A percentile compares a stretch with the other conserved stretches of the same genome.
These are phyloP conservation scores for Xylaria bambusicola DNA, from an alignment of 495 filamentous ascomycete genomes.

Conservation along the genomic window DNA sequence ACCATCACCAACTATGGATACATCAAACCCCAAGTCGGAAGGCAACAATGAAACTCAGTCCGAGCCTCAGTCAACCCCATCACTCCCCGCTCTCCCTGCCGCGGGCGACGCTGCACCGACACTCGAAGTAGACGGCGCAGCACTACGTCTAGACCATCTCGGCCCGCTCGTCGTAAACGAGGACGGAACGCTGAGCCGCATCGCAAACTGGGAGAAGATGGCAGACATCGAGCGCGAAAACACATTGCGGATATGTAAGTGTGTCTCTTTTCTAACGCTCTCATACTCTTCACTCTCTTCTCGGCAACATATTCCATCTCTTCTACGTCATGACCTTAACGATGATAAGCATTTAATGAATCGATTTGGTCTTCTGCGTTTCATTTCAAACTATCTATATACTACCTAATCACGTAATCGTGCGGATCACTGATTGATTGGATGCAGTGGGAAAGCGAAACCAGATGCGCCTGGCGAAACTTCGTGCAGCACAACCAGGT, in stretches of 20 bases:
- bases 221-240: conserved; percentile 61
- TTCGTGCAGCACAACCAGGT: conserved; percentile 42
- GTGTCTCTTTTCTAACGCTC: too few species aligned
- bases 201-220: conserved; percentile 70
- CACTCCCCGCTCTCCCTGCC: conserved; percentile 29
- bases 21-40: background rate
- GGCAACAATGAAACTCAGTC: background rate
- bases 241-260: conserved; percentile 54
- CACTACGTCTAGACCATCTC: conserved; percentile 58
- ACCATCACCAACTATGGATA: conserved; percentile 7
- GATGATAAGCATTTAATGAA: too few species aligned
- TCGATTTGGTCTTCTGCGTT: too few species aligned
- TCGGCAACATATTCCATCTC: too few species aligned
- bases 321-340: too few species aligned
- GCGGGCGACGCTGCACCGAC: conserved; percentile 13
- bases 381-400: too few species aligned
- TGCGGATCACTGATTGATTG: conserved; percentile 3
- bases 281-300: background rate
- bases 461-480: conserved; percentile 56
- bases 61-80: conserved; percentile 1
- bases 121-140: conserved; percentile 52
- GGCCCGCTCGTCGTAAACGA: conserved; percentile 69
- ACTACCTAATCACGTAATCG: background rate
- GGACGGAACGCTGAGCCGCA: conserved; percentile 65
- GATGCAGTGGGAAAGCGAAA: conserved; percentile 61